A percentile compares a stretch with the other conserved stretches of the same genome.
Conservation (phyloP, 768 basidiomycete species). For the Gautieria morchelliformis region DNA sequence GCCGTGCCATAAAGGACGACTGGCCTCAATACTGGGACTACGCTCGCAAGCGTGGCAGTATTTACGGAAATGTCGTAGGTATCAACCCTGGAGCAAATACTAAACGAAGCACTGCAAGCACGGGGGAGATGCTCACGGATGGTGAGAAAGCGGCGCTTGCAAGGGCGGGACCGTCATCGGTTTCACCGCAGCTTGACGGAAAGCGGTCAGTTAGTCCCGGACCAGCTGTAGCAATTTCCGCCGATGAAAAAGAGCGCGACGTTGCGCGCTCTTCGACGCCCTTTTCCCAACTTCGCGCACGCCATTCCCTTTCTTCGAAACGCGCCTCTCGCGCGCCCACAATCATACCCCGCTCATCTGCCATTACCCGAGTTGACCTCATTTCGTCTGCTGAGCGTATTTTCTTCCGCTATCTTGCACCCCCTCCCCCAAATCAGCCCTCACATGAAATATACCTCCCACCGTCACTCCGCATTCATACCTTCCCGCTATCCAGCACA, state of each 20-base stretch:
- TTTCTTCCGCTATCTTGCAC: conserved; percentile 87
- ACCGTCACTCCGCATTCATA: conserved; percentile 80
- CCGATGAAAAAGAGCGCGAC: conserved; percentile 22
- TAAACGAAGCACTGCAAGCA: conserved; percentile 78
- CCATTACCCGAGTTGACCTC: conserved; percentile 84
- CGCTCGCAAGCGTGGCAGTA: conserved; percentile 83
- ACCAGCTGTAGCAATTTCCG: conserved; percentile 39
- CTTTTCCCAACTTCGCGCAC: conserved; percentile 27
- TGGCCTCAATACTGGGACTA: conserved; percentile 99
- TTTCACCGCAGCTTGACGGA: conserved; percentile 27
- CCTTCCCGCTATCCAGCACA: conserved; percentile 73
- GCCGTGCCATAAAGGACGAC: conserved; percentile 85
- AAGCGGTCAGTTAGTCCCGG: conserved; percentile 47
- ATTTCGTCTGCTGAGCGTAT: conserved; percentile 94
- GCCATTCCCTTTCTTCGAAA: conserved; percentile 49
- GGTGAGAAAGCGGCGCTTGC: conserved; percentile 62
- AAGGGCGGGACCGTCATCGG: conserved; percentile 17
- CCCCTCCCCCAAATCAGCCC: conserved; percentile 65
- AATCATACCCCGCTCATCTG: conserved; percentile 82
- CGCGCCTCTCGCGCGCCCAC: conserved; percentile 87
- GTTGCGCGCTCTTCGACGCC: conserved; percentile 63
- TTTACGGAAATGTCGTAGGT: conserved; percentile 85
- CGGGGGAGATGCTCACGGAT: conserved; percentile 59
- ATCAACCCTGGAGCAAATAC: conserved; percentile 39
- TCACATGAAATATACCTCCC: conserved; percentile 97